Evolutionary conservation across 495 filamentous ascomycete species (phyloP), one percentile per base, ranked within the genome.

Genomic region (Penicillium dipodomyicola): DNA sequence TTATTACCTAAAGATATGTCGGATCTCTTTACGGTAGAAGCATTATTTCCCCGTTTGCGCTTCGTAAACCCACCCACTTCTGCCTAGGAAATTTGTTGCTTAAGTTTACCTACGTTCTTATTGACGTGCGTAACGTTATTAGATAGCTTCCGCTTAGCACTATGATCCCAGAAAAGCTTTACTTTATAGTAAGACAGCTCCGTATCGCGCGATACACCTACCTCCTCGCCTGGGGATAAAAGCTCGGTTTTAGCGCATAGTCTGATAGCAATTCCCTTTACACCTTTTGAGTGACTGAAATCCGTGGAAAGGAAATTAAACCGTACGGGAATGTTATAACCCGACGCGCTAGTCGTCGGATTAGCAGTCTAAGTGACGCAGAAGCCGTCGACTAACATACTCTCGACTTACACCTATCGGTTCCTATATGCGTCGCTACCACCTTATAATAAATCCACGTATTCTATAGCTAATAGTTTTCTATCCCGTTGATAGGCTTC

Each of bases 261-360:
- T 40, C 94, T 74, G 12, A 98, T 91, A 0, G 93, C 91, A 53
- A 96, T 95, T 19, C 94, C 94, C 69, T 97, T 97, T 25, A 98
- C 93, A 30, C 94, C 94, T 62, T 98, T 97, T 8, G 94, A 97
- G 63, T 96, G 92, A 67, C 92, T 97, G 67, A 97, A 98, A 66
- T 98, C 94, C 14, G 93, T 98, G 0, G 94, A 98, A 0, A 97
- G 80, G 65, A 98, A 98, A 70, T 98, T 97, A 80, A 97, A 98
- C 45, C 92, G 89, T 14, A 97, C 89, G 12, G 90, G 84, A 35
- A 98, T 82, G 25, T 80, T 86, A 71, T 89, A 94, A 51, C 96
- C 87, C 7, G 87, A 76, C 2, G 73, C 62, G 0, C 81, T 82
- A 1, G 68, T 73, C 50, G 80, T 82, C 23, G 82, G 64, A 20